These are phyloP conservation scores for Cochlearia excelsa DNA, from an alignment of 345 rosid genomes.

Conservation along the genomic window DNA sequence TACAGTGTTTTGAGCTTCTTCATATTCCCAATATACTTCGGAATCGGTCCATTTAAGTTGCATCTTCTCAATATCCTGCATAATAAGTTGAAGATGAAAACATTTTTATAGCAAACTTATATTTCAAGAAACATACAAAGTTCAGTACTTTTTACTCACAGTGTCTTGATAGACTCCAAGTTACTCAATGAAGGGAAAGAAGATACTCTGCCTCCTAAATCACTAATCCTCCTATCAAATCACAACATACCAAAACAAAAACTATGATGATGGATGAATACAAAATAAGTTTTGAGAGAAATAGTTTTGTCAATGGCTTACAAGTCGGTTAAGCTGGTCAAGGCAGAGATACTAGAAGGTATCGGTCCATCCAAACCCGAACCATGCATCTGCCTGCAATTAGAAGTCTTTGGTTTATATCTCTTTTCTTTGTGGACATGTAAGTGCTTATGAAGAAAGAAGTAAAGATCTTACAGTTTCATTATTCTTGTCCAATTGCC, in stretches of 20 bases:
- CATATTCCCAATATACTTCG: constrained; percentile 54
- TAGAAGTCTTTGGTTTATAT: constrained; percentile 1
- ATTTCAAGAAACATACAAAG: background rate
- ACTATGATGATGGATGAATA: background rate
- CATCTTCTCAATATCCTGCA: constrained; percentile 69
- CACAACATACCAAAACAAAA: background rate
- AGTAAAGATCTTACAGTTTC: constrained; percentile 56
- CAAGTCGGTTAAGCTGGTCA: constrained; percentile 69
- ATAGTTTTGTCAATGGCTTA: constrained; percentile 39
- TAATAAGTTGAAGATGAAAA: constrained; percentile 11
- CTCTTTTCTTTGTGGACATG: constrained; percentile 7
- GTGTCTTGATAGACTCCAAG: constrained; percentile 60
- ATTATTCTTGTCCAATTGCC: constrained; percentile 54
- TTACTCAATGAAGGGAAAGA: constrained; percentile 52
- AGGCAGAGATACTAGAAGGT: constrained; percentile 62
- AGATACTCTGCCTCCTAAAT: constrained; percentile 55
- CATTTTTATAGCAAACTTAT: background rate
- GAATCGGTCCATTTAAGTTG: constrained; percentile 57
- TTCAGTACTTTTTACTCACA: constrained; percentile 51
- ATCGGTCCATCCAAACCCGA: constrained; percentile 71
- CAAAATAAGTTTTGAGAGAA: background rate
- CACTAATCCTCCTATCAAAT: constrained; percentile 66
- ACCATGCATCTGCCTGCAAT: constrained; percentile 73
- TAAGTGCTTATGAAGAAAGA: constrained; percentile 1
- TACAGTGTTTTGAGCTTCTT: constrained; percentile 69